Conservation (phyloP, 2,329 filamentous ascomycete genomes). For the Capronia coronata region DNA sequence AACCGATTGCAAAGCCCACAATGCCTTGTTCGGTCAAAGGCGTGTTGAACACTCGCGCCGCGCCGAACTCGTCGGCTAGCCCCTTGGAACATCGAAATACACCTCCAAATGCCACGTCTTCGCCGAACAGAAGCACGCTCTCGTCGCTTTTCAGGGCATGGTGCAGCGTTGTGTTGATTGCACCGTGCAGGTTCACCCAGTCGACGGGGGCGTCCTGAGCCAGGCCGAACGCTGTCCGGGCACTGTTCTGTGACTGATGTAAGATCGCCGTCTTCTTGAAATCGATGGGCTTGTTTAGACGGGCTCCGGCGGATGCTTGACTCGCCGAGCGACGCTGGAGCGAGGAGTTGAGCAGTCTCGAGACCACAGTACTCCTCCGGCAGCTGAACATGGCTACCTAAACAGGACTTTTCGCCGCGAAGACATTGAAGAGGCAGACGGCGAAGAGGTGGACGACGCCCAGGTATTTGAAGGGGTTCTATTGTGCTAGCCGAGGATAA, state of each 20-base stretch:
- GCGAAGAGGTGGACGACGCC: background rate
- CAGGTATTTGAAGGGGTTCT: slow-evolving; percentile 15
- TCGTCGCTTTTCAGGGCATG: slow-evolving; percentile 78
- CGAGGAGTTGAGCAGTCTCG: slow-evolving; percentile 6
- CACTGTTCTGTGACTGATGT: slow-evolving; percentile 67
- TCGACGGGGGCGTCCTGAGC: slow-evolving; percentile 66
- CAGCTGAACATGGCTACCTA: slow-evolving; percentile 11
- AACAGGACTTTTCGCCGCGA: background rate
- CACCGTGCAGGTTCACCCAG: slow-evolving; percentile 87
- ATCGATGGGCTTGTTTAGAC: slow-evolving; percentile 79
- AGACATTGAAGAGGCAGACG: background rate
- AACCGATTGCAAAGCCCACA: slow-evolving; percentile 84
- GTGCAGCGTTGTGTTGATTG: slow-evolving; percentile 82
- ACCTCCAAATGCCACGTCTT: slow-evolving; percentile 94
- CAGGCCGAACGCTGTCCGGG: slow-evolving; percentile 67
- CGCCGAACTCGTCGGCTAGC: slow-evolving; percentile 77
- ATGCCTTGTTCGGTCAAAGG: slow-evolving; percentile 92
- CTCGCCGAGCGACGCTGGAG: slow-evolving; percentile 20
- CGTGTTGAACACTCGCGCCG: slow-evolving; percentile 90
- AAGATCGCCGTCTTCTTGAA: slow-evolving; percentile 76
- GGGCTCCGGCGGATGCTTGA: slow-evolving; percentile 42
- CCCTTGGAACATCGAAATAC: slow-evolving; percentile 95
- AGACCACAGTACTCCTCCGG: slow-evolving; percentile 9
- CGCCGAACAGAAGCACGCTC: slow-evolving; percentile 83
- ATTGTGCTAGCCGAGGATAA: slow-evolving; percentile 15